Conservation (phyloP, 1,284 basidiomycete genomes). For the Wallemia ichthyophaga region DNA sequence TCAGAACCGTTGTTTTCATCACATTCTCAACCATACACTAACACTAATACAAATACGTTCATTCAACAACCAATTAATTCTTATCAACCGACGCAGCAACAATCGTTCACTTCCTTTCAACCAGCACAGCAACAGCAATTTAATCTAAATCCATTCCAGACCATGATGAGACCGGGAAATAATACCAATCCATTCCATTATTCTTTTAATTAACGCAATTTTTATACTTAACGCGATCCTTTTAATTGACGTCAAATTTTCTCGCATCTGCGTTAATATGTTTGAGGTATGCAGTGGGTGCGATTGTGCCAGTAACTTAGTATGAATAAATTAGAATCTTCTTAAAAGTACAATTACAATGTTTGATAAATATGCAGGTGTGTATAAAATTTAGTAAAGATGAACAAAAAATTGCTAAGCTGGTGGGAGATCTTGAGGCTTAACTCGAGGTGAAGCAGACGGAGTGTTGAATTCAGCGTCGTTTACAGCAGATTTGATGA, state of each 20-base stretch:
- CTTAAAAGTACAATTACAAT: background rate
- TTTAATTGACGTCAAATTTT: too few relatives aligned
- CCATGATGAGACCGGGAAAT: background rate
- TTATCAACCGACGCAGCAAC: background rate
- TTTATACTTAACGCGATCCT: too few relatives aligned
- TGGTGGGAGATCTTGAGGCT: background rate
- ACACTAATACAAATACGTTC: background rate
- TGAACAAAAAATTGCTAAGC: background rate
- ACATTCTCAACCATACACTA: background rate
- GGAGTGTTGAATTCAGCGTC: background rate
- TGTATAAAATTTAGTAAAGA: background rate
- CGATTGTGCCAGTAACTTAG: background rate
- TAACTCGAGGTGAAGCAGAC: background rate
- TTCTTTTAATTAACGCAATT: background rate
- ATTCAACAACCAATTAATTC: background rate
- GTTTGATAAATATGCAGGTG: background rate
- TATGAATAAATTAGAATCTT: background rate
- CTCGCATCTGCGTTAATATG: background rate
- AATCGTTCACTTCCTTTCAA: background rate
- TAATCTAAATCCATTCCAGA: background rate
- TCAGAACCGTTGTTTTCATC: background rate
- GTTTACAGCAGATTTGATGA: background rate
- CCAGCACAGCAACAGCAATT: background rate
- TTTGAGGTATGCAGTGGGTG: background rate
- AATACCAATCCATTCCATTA: background rate